Conservation (phyloP, 495 filamentous ascomycete genomes). For the Delitschia confertaspora region DNA sequence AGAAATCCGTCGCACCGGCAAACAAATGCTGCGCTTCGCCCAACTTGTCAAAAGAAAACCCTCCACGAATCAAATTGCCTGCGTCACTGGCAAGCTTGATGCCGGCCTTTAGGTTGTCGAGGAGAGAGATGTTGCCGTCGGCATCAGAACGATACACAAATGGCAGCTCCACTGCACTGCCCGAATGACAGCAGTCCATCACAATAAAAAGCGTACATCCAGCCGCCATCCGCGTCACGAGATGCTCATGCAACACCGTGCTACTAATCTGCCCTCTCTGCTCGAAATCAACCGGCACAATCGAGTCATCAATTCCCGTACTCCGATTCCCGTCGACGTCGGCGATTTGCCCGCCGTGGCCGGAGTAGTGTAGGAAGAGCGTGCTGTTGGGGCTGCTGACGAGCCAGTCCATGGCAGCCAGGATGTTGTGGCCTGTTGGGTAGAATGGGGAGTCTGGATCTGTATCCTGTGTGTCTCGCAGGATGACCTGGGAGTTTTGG, state of each 20-base stretch:
- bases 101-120: conserved; percentile 48
- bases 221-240: conserved; percentile 46
- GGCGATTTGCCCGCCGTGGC: conserved; percentile 44
- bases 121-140: conserved; percentile 46
- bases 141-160: conserved; percentile 46
- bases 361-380: conserved; percentile 50
- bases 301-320: conserved; percentile 44
- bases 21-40: conserved; percentile 46
- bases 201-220: conserved; percentile 46
- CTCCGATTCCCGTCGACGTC: conserved; percentile 30
- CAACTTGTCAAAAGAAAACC: conserved; percentile 42
- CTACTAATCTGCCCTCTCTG: conserved; percentile 44
- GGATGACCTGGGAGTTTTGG: conserved; percentile 44
- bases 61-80: conserved; percentile 43
- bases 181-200: conserved; percentile 57
- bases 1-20: conserved; percentile 48
- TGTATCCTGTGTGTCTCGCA: conserved; percentile 42
- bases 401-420: conserved; percentile 51
- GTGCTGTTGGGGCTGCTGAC: conserved; percentile 42
- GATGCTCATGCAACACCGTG: conserved; percentile 43
- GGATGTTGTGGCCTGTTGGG: conserved; percentile 48
- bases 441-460: conserved; percentile 43
- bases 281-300: conserved; percentile 49
- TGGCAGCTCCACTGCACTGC: conserved; percentile 50
- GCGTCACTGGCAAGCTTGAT: conserved; percentile 41